phyloP scores from a whole-genome alignment of 345 rosid species.

The Eucalyptus curtisii region DNA sequence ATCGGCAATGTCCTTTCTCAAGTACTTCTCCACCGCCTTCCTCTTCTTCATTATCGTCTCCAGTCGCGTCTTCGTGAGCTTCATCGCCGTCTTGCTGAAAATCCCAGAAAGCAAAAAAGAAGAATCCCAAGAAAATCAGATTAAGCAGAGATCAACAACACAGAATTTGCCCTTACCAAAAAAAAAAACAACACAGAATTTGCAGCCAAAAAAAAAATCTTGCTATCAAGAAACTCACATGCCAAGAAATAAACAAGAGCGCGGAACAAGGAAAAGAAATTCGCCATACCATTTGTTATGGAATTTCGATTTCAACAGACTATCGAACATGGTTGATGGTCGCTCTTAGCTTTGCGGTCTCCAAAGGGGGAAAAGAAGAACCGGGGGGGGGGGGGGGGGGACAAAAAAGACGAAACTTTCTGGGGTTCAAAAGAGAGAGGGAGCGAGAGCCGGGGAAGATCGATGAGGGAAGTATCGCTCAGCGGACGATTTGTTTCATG shows the following conservation, averaged over 20 bases:
- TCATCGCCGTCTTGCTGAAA: constrained; percentile 48
- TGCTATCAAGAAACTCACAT: neutral
- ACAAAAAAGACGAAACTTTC: neutral
- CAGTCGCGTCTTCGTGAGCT: constrained; percentile 46
- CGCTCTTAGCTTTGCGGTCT: neutral
- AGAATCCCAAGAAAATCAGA: neutral
- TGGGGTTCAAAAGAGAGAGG: neutral
- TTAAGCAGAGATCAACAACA: neutral
- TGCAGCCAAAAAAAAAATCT: no score
- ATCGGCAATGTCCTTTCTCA: constrained; percentile 77
- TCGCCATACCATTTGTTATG: constrained; percentile 10
- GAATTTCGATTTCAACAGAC: constrained; percentile 17
- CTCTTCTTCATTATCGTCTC: constrained; percentile 70
- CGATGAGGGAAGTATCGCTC: neutral
- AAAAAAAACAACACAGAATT: neutral
- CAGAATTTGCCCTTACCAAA: neutral
- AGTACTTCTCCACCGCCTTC: constrained; percentile 36
- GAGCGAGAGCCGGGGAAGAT: neutral
- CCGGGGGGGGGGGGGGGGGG: neutral
- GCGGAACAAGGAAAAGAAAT: neutral
- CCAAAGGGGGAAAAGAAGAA: neutral
- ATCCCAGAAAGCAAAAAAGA: neutral
- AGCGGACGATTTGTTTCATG: neutral
- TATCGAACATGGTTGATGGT: constrained; percentile 14
- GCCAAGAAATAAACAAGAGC: neutral